Conservation (phyloP, 257 asterid genomes). For the Rauvolfia tetraphylla region DNA sequence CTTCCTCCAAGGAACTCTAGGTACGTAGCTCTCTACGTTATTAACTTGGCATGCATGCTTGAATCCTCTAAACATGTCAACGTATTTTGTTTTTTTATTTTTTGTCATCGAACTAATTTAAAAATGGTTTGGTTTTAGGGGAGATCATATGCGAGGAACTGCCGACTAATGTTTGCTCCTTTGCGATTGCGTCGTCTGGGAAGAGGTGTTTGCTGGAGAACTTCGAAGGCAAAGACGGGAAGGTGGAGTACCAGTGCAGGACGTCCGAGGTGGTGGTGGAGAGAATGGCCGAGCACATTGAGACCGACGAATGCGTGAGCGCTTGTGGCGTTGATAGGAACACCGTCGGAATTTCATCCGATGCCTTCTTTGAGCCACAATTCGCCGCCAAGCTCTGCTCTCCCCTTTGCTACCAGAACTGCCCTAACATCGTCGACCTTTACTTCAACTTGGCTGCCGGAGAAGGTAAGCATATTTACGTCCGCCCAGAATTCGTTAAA, state of each 20-base stretch:
- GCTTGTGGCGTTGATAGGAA: conserved; percentile 70
- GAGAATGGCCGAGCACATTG: conserved; percentile 59
- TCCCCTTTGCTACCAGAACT: conserved; percentile 57
- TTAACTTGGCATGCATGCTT: background rate
- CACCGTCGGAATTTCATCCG: conserved; percentile 69
- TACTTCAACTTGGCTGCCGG: conserved; percentile 82
- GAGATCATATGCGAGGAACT: conserved; percentile 71
- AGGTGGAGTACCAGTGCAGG: conserved; percentile 52
- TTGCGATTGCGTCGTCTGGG: conserved; percentile 76
- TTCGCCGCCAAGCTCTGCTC: conserved; percentile 66
- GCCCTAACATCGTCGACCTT: conserved; percentile 80
- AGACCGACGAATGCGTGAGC: conserved; percentile 58
- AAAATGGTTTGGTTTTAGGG: conserved; percentile 28
- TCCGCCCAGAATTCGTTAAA: too few relatives aligned
- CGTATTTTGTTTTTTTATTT: too few relatives aligned
- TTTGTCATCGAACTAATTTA: too few relatives aligned
- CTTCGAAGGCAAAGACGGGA: conserved; percentile 28
- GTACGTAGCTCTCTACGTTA: too few relatives aligned
- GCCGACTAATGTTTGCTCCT: conserved; percentile 52
- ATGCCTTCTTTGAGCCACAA: conserved; percentile 50
- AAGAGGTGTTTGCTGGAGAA: conserved; percentile 85
- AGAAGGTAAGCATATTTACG: conserved; percentile 44
- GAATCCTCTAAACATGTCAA: background rate
- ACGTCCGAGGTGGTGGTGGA: conserved; percentile 71
- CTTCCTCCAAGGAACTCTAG: conserved; percentile 30